Conservation (phyloP, 257 asterid species). For the Hygrophila difformis region DNA sequence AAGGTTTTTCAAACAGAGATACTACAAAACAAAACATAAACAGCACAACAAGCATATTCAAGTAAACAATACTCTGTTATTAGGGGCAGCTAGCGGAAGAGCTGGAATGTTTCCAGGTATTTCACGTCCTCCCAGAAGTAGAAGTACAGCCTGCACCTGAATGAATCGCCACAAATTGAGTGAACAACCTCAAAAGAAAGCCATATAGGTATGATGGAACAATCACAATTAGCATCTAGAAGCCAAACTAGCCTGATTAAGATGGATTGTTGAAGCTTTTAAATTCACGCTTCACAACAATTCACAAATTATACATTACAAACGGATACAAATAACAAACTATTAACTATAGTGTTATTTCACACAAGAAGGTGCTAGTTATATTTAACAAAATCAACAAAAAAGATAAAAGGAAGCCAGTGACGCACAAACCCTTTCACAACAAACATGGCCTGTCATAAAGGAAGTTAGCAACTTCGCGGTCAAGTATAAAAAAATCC, state of each 20-base stretch:
- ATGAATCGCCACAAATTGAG: background rate
- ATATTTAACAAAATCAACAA: too few species aligned
- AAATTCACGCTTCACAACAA: too few species aligned
- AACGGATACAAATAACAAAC: too few species aligned
- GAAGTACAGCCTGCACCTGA: background rate
- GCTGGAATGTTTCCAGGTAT: background rate
- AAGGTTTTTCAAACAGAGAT: slow-evolving; percentile 3
- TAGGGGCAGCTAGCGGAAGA: background rate
- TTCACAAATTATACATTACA: too few species aligned
- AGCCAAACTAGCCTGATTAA: background rate
- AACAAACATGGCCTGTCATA: background rate
- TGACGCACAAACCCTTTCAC: background rate
- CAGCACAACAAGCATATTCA: background rate
- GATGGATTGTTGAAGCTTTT: too few species aligned
- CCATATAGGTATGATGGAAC: background rate
- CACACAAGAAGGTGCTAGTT: background rate
- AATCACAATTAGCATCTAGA: background rate
- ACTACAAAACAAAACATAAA: slow-evolving; percentile 6
- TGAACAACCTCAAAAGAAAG: background rate
- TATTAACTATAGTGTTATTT: background rate
- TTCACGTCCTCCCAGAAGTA: background rate
- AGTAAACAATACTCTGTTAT: too few species aligned
- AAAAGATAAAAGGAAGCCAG: background rate
- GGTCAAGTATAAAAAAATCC: background rate
- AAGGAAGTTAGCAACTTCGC: background rate